phyloP scores from a whole-genome alignment of 208 protist genomes.

The Wallacemonas sp. region DNA sequence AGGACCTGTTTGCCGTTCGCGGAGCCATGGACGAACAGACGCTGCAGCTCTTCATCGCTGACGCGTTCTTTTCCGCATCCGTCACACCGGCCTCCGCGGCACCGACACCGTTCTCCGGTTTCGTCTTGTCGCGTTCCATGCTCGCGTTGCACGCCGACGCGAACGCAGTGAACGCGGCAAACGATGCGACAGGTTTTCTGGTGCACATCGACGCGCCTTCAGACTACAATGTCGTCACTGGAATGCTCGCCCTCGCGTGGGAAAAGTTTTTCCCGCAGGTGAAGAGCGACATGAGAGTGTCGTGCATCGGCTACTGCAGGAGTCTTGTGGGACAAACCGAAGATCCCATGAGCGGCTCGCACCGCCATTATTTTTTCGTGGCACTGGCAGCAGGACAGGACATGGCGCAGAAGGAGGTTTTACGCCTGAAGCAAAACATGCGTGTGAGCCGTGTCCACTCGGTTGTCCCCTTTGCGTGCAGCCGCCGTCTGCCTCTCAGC shows the following conservation, averaged over 20 bases:
- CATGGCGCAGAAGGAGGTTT: slow-evolving; percentile 11
- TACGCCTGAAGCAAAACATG: slow-evolving; percentile 24
- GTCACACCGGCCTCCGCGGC: slow-evolving; percentile 26
- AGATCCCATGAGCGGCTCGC: slow-evolving; percentile 31
- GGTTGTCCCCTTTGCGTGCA: slow-evolving; percentile 70
- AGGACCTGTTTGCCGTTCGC: slow-evolving; percentile 46
- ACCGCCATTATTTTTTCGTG: slow-evolving; percentile 77
- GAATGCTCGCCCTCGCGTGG: slow-evolving; percentile 56
- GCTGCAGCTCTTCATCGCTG: slow-evolving; percentile 51
- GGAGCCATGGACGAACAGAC: slow-evolving; percentile 51
- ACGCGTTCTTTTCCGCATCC: slow-evolving; percentile 47
- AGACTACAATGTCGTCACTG: slow-evolving; percentile 41
- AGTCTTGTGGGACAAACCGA: slow-evolving; percentile 39
- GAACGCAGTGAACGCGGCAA: slow-evolving; percentile 39
- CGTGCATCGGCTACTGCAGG: slow-evolving; percentile 54
- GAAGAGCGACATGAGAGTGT: slow-evolving; percentile 39
- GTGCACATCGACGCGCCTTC: slow-evolving; percentile 57
- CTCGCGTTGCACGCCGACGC: slow-evolving; percentile 50
- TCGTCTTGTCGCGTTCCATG: slow-evolving; percentile 66
- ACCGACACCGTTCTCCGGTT: slow-evolving; percentile 43
- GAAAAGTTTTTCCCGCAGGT: slow-evolving; percentile 52
- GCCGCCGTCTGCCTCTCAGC: slow-evolving; percentile 41
- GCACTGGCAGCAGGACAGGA: slow-evolving; percentile 20
- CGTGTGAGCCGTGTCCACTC: slow-evolving; percentile 46
- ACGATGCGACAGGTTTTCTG: slow-evolving; percentile 60